Percentiles rank a stretch among this genome's conserved stretches.
phyloP scores from a whole-genome alignment of 352 stramenopile genomes.

The Phytophthora tentaculata region DNA sequence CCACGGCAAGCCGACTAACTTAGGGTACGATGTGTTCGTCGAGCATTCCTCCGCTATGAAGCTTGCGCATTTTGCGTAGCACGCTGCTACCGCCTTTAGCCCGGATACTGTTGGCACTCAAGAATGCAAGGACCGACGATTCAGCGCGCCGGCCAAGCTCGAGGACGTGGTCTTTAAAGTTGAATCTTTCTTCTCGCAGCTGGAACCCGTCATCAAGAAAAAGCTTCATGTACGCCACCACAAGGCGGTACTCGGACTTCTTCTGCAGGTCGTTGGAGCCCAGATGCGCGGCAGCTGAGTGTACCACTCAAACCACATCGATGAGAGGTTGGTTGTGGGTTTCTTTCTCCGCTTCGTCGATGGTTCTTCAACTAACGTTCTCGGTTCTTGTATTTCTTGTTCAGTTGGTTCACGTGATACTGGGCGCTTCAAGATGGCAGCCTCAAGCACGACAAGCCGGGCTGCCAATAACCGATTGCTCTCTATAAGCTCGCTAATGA shows the following conservation, averaged over 20 bases:
- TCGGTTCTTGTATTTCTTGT: too few relatives aligned
- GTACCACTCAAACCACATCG: too few relatives aligned
- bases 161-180: slow-evolving; percentile 12
- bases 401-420: too few relatives aligned
- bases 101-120: neutral
- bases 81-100: slow-evolving; percentile 9
- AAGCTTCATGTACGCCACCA: slow-evolving; percentile 30
- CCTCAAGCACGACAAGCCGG: neutral
- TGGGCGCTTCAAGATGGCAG: too few relatives aligned
- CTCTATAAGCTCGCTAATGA: neutral
- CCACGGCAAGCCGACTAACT: neutral
- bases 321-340: too few relatives aligned
- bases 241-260: slow-evolving; percentile 21
- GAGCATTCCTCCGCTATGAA: neutral
- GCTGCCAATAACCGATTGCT: neutral
- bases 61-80: slow-evolving; percentile 6
- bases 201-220: slow-evolving; percentile 25
- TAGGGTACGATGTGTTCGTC: neutral
- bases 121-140: slow-evolving; percentile 7
- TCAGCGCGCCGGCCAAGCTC: neutral
- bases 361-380: too few relatives aligned
- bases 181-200: slow-evolving; percentile 8
- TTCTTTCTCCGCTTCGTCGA: too few relatives aligned
- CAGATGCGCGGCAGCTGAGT: slow-evolving; percentile 12
- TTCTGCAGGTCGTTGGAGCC: slow-evolving; percentile 17